Evolutionary conservation across 257 asterid genomes (phyloP).

Genomic region (Solanum stenotomum): DNA sequence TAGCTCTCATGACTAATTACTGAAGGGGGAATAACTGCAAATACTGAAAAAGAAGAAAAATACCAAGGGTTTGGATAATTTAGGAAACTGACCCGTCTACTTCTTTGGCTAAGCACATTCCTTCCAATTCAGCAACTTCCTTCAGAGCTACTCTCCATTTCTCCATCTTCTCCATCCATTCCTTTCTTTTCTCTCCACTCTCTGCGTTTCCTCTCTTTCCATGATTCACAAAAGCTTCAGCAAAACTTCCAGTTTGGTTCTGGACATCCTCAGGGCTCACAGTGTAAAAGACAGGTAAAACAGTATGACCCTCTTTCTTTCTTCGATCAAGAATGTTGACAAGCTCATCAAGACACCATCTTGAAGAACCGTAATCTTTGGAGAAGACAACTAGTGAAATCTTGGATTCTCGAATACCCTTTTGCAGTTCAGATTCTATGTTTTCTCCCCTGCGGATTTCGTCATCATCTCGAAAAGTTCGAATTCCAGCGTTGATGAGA

Average conservation of each 20-base stretch:
- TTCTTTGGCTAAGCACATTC: constrained; percentile 7
- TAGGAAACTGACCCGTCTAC: neutral
- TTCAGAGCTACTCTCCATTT: constrained; percentile 10
- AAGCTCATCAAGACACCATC: constrained; percentile 21
- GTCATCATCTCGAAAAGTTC: constrained; percentile 13
- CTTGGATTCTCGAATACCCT: constrained; percentile 9
- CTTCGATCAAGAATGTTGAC: constrained; percentile 1
- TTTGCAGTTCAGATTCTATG: constrained; percentile 4
- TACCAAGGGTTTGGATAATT: neutral
- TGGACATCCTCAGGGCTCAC: constrained; percentile 5
- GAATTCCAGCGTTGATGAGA: constrained; percentile 6
- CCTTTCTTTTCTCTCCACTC: neutral
- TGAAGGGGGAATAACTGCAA: neutral
- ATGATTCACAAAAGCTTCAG: constrained; percentile 2
- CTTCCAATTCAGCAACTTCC: constrained; percentile 3
- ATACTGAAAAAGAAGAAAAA: neutral
- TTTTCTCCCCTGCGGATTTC: constrained; percentile 9
- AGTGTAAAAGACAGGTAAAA: constrained; percentile 9
- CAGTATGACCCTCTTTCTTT: neutral
- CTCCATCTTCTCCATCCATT: constrained; percentile 1
- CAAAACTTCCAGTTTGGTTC: constrained; percentile 5
- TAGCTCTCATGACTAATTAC: neutral
- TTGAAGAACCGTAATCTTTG: constrained; percentile 5
- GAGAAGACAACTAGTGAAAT: constrained; percentile 10
- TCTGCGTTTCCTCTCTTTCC: neutral